Base-by-base conservation (phyloP, 441 rosid species). In the Cnidoscolus chayamansa region DNA sequence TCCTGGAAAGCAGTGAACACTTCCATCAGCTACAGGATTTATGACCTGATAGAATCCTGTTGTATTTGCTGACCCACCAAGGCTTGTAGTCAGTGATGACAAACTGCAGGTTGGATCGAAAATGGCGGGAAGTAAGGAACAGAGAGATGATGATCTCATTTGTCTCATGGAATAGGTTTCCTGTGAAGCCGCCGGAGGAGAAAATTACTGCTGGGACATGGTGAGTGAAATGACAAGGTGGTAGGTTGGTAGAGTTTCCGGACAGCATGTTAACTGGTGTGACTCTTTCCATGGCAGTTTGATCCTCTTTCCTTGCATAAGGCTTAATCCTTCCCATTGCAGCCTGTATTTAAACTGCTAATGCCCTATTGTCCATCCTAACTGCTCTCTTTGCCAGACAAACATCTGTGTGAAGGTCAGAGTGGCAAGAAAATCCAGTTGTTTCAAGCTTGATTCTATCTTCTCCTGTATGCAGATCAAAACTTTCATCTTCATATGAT, bases 101-200 rank as follows among this genome's bases (percentile, higher is more conserved):
- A 31, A 82, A 79, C 51, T 67, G 72, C 3, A 82, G 40, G 3
- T 65, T 66, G 10, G 79, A 79, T 62, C 12, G 15, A 10, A 82
- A 80, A 63, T 77, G 84, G 54, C 61, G 69, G 53, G 59, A 43
- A 1, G 76, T 78, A 71, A 80, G 69, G 80, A 84, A 81, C 31
- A 77, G 54, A 7, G 85, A 84, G 70, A 82, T 71, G 25, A 82
- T 75, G 40, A 82, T 63, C 68, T 81, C 84, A 65, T 78, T 72
- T 65, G 81, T 65, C 53, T 82, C 85, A 48, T 80, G 87, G 71
- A 70, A 84, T 30, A 67, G 32, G 55, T 84, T 84, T 19, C 80
- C 82, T 0, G 74, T 30, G 72, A 75, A 84, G 19, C 84, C 82
- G 13, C 68, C 68, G 81, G 0, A 50, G 49, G 83, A 81, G 78